Percentiles rank a stretch among this genome's conserved stretches.
These are phyloP conservation scores for Suhomyces coccinellae DNA, from an alignment of 1,139 yeast species.

Conservation along the genomic window DNA sequence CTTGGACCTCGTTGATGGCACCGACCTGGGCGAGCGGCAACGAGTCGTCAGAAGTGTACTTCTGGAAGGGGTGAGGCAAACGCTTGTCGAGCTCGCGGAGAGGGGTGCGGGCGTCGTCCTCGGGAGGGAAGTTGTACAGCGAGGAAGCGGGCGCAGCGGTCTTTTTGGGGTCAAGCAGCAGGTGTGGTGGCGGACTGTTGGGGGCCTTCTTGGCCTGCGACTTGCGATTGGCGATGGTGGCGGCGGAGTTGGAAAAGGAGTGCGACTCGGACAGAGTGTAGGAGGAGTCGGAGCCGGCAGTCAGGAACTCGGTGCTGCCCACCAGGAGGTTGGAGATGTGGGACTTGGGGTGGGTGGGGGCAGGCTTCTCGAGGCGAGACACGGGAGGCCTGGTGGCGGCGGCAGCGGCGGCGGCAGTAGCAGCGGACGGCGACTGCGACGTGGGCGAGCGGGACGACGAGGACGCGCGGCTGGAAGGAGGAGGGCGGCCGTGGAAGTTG, in stretches of 20 bases:
- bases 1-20: background rate
- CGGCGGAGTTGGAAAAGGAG: conserved; percentile 2
- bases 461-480: conserved; percentile 7
- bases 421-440: background rate
- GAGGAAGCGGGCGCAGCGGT: background rate
- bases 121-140: conserved; percentile 6
- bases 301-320: conserved; percentile 37
- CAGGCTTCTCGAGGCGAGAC: conserved; percentile 13
- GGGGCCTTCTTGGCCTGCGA: background rate
- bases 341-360: conserved; percentile 14
- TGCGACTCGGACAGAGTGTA: conserved; percentile 33
- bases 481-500: background rate
- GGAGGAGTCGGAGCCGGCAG: conserved; percentile 35
- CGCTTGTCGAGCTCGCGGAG: conserved; percentile 9
- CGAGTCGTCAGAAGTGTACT: conserved; percentile 8
- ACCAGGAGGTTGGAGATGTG: conserved; percentile 23
- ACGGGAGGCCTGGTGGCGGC: conserved; percentile 8
- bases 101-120: conserved; percentile 3
- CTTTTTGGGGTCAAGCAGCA: conserved; percentile 1
- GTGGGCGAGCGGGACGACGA: conserved; percentile 6
- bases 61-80: conserved; percentile 12
- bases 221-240: no score
- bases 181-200: no score
- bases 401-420: background rate
- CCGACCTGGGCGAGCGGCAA: conserved; percentile 1